A percentile compares a stretch with the other conserved stretches of the same genome.
Conservation (phyloP, 768 basidiomycete genomes). For the Mycena belliarum region DNA sequence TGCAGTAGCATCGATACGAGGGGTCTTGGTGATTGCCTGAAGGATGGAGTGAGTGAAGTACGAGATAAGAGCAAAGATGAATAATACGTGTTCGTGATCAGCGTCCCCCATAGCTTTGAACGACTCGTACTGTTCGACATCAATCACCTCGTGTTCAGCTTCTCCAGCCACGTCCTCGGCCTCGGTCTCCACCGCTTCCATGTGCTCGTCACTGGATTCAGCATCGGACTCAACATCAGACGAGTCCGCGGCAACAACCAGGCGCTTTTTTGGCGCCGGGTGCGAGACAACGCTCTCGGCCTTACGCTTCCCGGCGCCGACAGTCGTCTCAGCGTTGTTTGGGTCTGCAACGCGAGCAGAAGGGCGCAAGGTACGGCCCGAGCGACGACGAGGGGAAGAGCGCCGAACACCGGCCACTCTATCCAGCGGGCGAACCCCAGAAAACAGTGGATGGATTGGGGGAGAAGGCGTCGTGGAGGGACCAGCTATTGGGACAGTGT, state of each 20-base stretch:
- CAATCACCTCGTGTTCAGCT: neutral
- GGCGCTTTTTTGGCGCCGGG: too few relatives aligned
- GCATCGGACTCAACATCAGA: neutral
- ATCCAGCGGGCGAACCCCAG: neutral
- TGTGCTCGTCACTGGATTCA: neutral
- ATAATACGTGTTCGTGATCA: neutral
- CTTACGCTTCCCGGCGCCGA: neutral
- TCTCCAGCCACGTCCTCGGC: neutral
- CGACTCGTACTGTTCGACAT: neutral
- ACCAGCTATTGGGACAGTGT: neutral
- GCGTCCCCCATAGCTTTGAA: slow-evolving; percentile 5
- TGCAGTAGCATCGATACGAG: neutral
- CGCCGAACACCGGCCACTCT: too few relatives aligned
- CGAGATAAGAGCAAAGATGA: neutral
- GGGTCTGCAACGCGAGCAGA: neutral
- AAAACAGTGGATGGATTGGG: neutral
- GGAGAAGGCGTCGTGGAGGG: neutral
- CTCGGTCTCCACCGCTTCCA: neutral
- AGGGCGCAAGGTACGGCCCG: neutral
- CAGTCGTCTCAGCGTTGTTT: neutral
- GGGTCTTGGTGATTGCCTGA: neutral
- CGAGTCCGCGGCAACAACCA: neutral
- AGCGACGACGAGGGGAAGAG: neutral
- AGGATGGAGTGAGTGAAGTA: neutral
- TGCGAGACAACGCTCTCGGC: too few relatives aligned